These are phyloP conservation scores for Aspergillus funiculosus DNA, from an alignment of 495 filamentous ascomycete species.

Conservation along the genomic window DNA sequence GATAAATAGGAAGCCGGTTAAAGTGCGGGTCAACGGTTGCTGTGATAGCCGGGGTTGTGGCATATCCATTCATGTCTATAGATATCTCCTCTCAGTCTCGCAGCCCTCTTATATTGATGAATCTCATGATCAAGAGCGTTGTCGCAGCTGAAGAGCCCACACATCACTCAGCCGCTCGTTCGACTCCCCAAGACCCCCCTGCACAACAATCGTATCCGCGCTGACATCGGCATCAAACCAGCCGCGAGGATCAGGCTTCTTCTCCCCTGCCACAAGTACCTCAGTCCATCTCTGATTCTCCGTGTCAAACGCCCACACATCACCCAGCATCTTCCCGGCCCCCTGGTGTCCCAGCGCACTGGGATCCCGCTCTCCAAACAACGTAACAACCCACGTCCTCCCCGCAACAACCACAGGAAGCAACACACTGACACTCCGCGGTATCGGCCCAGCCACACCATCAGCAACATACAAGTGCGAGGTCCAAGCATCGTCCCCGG, in stretches of 20 bases:
- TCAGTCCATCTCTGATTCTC: slow-evolving; percentile 46
- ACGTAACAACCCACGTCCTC: slow-evolving; percentile 54
- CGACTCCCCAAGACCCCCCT: slow-evolving; percentile 15
- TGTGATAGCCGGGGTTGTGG: too few relatives aligned
- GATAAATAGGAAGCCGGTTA: too few relatives aligned
- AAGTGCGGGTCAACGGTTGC: too few relatives aligned
- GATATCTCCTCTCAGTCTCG: too few relatives aligned
- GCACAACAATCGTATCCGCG: slow-evolving; percentile 6
- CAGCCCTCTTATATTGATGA: too few relatives aligned
- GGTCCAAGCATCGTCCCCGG: slow-evolving; percentile 37
- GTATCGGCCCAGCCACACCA: slow-evolving; percentile 24
- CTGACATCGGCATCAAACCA: slow-evolving; percentile 43
- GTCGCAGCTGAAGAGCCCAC: slow-evolving; percentile 9
- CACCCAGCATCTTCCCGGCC: slow-evolving; percentile 61
- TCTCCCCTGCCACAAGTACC: slow-evolving; percentile 45
- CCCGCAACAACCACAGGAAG: slow-evolving; percentile 46
- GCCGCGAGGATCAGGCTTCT: slow-evolving; percentile 33
- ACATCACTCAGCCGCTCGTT: slow-evolving; percentile 14
- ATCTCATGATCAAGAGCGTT: too few relatives aligned
- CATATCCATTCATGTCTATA: too few relatives aligned
- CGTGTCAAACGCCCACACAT: slow-evolving; percentile 72
- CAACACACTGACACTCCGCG: slow-evolving; percentile 45
- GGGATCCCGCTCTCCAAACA: slow-evolving; percentile 63
- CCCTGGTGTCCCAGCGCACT: slow-evolving; percentile 57
- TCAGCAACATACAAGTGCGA: slow-evolving; percentile 43